Evolutionary conservation across 2,329 filamentous ascomycete genomes (phyloP).

Genomic region (Bipolaris gigantea): DNA sequence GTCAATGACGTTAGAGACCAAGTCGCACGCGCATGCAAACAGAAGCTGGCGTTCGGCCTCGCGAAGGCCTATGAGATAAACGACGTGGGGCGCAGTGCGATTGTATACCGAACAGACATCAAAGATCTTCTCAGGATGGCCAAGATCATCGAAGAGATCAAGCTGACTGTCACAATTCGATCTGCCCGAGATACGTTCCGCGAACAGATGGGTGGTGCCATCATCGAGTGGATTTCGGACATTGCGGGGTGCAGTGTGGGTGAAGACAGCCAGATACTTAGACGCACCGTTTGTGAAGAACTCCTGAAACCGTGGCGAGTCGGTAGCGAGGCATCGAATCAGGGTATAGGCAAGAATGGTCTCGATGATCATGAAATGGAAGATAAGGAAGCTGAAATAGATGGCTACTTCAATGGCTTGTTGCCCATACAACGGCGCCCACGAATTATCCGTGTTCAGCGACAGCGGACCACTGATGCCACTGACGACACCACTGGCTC

Average conservation of each 20-base stretch:
- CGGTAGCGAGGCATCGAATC: conserved; percentile 81
- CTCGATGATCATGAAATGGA: conserved; percentile 78
- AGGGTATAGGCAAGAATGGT: conserved; percentile 72
- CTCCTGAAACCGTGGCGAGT: conserved; percentile 84
- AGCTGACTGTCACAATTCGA: conserved; percentile 91
- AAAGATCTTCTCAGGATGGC: conserved; percentile 74
- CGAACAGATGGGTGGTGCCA: conserved; percentile 97
- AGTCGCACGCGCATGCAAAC: conserved; percentile 83
- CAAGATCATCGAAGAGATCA: conserved; percentile 88
- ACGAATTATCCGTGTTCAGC: conserved; percentile 31
- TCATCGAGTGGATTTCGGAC: conserved; percentile 94
- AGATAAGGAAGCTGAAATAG: conserved; percentile 52
- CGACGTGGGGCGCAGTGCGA: conserved; percentile 80
- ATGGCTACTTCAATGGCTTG: conserved; percentile 32
- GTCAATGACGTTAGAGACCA: conserved; percentile 88
- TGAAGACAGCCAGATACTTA: conserved; percentile 74
- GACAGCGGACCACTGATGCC: conserved; percentile 44
- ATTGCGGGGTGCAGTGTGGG: conserved; percentile 88
- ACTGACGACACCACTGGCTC: conserved; percentile 49
- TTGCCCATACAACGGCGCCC: conserved; percentile 32
- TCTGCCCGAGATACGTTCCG: conserved; percentile 93
- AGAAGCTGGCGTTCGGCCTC: conserved; percentile 68
- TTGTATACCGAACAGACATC: conserved; percentile 75
- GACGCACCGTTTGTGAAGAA: conserved; percentile 85
- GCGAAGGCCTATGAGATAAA: conserved; percentile 85